phyloP scores from a whole-genome alignment of 768 basidiomycete genomes.

The Pleurotus sapidus region DNA sequence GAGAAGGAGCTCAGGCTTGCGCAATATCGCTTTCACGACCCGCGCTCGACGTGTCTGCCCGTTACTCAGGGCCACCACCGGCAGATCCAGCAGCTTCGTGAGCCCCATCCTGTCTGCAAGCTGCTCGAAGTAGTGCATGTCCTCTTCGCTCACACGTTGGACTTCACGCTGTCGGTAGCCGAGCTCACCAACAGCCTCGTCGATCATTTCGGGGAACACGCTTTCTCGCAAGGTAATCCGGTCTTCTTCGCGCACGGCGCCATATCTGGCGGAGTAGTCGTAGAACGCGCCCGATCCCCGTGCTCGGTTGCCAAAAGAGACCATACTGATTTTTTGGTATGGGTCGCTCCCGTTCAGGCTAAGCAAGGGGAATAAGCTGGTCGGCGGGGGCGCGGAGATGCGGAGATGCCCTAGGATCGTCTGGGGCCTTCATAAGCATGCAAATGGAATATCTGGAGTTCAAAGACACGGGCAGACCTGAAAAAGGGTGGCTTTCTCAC shows the following conservation, averaged over 20 bases:
- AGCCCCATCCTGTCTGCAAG: constrained; percentile 60
- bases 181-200: constrained; percentile 16
- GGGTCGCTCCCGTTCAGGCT: constrained; percentile 37
- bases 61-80: constrained; percentile 82
- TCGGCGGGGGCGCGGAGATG: constrained; percentile 59
- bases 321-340: constrained; percentile 46
- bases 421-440: constrained; percentile 26
- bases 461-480: constrained; percentile 44
- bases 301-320: constrained; percentile 67
- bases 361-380: constrained; percentile 69
- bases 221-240: constrained; percentile 70
- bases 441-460: neutral
- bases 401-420: constrained; percentile 70
- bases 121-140: constrained; percentile 41
- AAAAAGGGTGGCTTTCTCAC: constrained; percentile 59
- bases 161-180: constrained; percentile 14
- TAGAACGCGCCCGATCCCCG: constrained; percentile 71
- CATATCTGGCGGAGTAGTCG: constrained; percentile 92
- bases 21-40: constrained; percentile 74
- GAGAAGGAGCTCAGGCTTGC: constrained; percentile 68
- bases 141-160: constrained; percentile 20
- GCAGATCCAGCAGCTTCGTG: constrained; percentile 68
- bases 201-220: constrained; percentile 54
- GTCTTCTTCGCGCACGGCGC: constrained; percentile 84
- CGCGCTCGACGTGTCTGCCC: constrained; percentile 89